Evolutionary conservation across 2,329 filamentous ascomycete species (phyloP), one percentile per base, ranked within the genome.

Genomic region (Colletotrichum cereale): DNA sequence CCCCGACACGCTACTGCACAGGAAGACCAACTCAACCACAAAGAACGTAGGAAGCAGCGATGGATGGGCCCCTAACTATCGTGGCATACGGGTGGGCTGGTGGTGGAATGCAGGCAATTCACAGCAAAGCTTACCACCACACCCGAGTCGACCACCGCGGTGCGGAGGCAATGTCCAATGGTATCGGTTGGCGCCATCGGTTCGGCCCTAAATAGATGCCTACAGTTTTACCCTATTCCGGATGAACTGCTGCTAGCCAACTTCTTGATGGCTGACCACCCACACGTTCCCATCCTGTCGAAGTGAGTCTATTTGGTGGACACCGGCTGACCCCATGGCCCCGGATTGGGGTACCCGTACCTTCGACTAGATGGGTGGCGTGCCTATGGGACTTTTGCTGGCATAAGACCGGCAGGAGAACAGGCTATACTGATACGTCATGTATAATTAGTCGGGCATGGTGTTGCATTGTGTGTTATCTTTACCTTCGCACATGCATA

Each of bases 181-280:
- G 16, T 18, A 29, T 14, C 10, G 56, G 38, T 31, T n/a, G 38
- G 42, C 18, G 18, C 18, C 18, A n/a, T 31, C 38, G 52, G 52
- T 36, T 38, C 52, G 52, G 52, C 31, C 52, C 52, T 56, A 56
- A 56, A 56, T 56, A 56, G 52, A 56, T 56, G 31, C 18, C n/a
- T 21, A 60, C 3, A 44, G 38, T 11, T 11, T 7, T 2, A 31
- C 6, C 38, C 56, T 60, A 10, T 42, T 31, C 24, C 14, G 56
- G 38, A 60, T 29, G 56, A 60, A 60, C 56, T 60, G 56, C 56
- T 60, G 56, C 56, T 44, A 42, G 38, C 40, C 56, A n/a, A 34
- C 18, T 29, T 18, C 6, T 11, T 26, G 14, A 44, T 31, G 11
- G 24, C 56, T 60, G 24, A 60, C 56, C 56, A 60, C 56, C 36